A percentile compares a stretch with the other conserved stretches of the same genome.
These are phyloP conservation scores for Silene vulgaris DNA, from an alignment of 179 eudicot species.

Conservation along the genomic window DNA sequence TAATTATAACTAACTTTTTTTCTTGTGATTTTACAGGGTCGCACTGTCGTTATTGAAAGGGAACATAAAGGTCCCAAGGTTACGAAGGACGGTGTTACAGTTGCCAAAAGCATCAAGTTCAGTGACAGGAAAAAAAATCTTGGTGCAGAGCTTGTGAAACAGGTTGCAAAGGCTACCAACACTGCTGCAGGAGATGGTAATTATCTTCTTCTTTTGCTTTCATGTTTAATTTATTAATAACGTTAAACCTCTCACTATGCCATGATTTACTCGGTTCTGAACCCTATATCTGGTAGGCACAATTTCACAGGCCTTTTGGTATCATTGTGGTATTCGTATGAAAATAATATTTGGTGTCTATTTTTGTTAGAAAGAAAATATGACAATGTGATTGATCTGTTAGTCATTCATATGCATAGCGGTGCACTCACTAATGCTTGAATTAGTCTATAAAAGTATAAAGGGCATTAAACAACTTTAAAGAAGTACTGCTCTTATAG, in stretches of 20 bases:
- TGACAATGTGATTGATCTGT: no score
- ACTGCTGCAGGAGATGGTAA: conserved; percentile 93
- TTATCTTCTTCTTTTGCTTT: conserved; percentile 8
- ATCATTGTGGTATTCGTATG: no score
- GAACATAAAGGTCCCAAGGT: conserved; percentile 61
- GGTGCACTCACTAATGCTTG: no score
- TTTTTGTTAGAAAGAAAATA: no score
- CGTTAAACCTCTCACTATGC: background rate
- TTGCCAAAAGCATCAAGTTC: conserved; percentile 84
- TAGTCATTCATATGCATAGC: no score
- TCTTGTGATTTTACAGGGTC: conserved; percentile 47
- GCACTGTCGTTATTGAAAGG: conserved; percentile 73
- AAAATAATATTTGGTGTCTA: no score
- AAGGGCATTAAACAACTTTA: no score
- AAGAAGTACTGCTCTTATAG: background rate
- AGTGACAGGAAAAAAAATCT: conserved; percentile 67
- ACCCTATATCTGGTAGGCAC: background rate
- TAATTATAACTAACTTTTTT: conserved; percentile 4
- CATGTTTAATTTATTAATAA: background rate
- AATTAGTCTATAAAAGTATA: no score
- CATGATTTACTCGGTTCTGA: background rate
- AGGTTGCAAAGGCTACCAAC: conserved; percentile 92
- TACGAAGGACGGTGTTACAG: conserved; percentile 96
- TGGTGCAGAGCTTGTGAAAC: conserved; percentile 90
- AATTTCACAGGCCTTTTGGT: no score